phyloP scores from a whole-genome alignment of 2,329 filamentous ascomycete species.

The Podosphaera xanthii region DNA sequence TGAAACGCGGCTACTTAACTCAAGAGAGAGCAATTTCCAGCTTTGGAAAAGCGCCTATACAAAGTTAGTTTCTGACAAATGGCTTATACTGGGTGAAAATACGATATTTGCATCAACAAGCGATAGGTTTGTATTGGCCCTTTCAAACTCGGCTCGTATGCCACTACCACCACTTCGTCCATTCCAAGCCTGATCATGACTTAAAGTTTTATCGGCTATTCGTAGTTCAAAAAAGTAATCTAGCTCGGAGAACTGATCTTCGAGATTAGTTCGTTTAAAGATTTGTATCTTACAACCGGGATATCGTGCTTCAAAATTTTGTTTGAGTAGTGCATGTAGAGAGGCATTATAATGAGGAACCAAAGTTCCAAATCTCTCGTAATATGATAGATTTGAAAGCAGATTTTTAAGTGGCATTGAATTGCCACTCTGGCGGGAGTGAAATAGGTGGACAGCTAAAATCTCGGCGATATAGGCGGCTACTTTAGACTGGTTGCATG shows the following conservation, averaged over 20 bases:
- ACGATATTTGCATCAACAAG: constrained; percentile 80
- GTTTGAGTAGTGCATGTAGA: constrained; percentile 62
- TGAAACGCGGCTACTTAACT: constrained; percentile 39
- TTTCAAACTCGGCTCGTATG: constrained; percentile 61
- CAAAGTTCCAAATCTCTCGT: constrained; percentile 51
- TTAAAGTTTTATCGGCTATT: constrained; percentile 52
- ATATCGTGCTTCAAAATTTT: constrained; percentile 66
- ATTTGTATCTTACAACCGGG: constrained; percentile 47
- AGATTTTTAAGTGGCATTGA: constrained; percentile 45
- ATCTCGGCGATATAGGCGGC: constrained; percentile 72
- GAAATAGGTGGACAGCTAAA: constrained; percentile 75
- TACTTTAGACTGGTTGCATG: constrained; percentile 41
- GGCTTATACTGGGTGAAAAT: constrained; percentile 9
- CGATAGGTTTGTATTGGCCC: constrained; percentile 76
- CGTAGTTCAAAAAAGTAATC: constrained; percentile 70
- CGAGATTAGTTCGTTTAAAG: constrained; percentile 55
- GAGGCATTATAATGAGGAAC: constrained; percentile 74
- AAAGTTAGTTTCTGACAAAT: constrained; percentile 10
- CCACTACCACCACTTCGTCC: constrained; percentile 44
- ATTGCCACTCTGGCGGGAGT: constrained; percentile 55
- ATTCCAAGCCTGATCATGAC: constrained; percentile 56
- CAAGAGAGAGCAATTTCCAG: constrained; percentile 73
- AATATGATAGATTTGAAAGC: constrained; percentile 55
- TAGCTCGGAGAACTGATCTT: constrained; percentile 41
- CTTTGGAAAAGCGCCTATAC: constrained; percentile 54